phyloP scores from a whole-genome alignment of 169 alveolate species.

The Perkinsus chesapeaki region DNA sequence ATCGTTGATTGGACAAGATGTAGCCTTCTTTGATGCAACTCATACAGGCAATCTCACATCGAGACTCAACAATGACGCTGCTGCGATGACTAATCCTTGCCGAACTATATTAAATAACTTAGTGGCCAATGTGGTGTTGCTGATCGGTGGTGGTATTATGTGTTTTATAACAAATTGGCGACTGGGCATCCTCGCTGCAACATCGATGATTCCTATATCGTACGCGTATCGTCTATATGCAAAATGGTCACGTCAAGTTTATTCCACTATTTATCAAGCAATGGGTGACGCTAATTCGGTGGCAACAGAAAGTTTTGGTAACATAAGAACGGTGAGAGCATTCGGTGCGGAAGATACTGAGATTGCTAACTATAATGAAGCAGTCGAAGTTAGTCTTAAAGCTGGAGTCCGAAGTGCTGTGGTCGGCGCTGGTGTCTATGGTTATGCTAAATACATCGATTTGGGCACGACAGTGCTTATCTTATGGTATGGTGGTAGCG shows the following conservation, averaged over 20 bases:
- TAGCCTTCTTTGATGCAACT: conserved; percentile 30
- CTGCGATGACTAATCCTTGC: conserved; percentile 11
- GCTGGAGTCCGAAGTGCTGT: conserved; percentile 25
- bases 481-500: conserved; percentile 34
- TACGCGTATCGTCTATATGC: conserved; percentile 20
- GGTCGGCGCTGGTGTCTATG: conserved; percentile 33
- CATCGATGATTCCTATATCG: conserved; percentile 30
- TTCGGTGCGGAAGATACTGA: conserved; percentile 29
- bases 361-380: neutral
- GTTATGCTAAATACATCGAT: conserved; percentile 22
- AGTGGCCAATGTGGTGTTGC: conserved; percentile 19
- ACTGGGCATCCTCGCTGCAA: conserved; percentile 23
- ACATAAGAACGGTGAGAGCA: conserved; percentile 40
- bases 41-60: conserved; percentile 38
- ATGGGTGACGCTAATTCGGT: conserved; percentile 17
- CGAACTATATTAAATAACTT: conserved; percentile 28
- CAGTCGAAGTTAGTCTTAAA: conserved; percentile 26
- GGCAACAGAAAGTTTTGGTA: conserved; percentile 30
- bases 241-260: conserved; percentile 15
- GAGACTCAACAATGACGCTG: conserved; percentile 27
- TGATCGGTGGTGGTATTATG: conserved; percentile 35
- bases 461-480: conserved; percentile 31
- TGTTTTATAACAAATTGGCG: conserved; percentile 31
- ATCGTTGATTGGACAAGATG: conserved; percentile 8
- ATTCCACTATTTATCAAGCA: conserved; percentile 24